These are phyloP conservation scores for Pichia deserticola DNA, from an alignment of 805 yeast genomes.

Conservation along the genomic window DNA sequence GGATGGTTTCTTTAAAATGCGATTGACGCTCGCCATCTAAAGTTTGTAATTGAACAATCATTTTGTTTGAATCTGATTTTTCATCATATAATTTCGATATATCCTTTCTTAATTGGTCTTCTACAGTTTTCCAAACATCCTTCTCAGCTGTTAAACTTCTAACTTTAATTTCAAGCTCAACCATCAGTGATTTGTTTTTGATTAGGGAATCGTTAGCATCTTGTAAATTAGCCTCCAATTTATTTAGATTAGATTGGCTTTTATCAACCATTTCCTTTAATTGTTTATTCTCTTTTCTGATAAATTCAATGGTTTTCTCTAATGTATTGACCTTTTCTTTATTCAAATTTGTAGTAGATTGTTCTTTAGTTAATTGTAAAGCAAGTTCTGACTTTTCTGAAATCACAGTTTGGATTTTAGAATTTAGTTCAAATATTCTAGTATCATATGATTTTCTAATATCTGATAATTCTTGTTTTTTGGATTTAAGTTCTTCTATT, in stretches of 20 bases:
- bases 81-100: constrained; percentile 49
- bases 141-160: constrained; percentile 50
- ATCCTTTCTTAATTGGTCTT: constrained; percentile 45
- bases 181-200: constrained; percentile 39
- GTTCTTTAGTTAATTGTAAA: constrained; percentile 44
- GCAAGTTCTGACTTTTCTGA: constrained; percentile 40
- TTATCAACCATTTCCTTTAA: constrained; percentile 32
- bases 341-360: constrained; percentile 45
- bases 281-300: constrained; percentile 40
- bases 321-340: constrained; percentile 43
- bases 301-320: constrained; percentile 32
- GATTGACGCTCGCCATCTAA: constrained; percentile 54
- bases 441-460: constrained; percentile 33
- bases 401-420: constrained; percentile 34
- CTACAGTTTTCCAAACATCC: constrained; percentile 40
- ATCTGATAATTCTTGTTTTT: constrained; percentile 33
- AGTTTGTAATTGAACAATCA: constrained; percentile 54
- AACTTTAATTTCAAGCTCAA: constrained; percentile 38
- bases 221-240: constrained; percentile 44
- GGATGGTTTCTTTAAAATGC: constrained; percentile 41
- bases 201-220: constrained; percentile 47
- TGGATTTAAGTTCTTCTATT: constrained; percentile 25
- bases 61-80: constrained; percentile 46
- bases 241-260: constrained; percentile 35
- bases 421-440: constrained; percentile 43